Base-by-base conservation (phyloP, 805 yeast species). In the Candida tammaniensis region DNA sequence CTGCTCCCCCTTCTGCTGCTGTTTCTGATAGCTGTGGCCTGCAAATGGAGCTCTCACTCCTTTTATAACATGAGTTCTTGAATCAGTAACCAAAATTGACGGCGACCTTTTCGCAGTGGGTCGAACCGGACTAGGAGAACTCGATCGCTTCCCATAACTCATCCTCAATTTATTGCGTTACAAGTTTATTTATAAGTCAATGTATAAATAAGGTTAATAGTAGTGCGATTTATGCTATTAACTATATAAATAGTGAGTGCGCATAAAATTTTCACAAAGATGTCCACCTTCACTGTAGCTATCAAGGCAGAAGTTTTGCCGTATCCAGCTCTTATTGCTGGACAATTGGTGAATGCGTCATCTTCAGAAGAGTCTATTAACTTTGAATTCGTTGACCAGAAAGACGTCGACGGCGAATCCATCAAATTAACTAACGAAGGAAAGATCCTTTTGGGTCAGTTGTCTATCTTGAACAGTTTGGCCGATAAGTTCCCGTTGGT, bases 81-180 rank as follows among this genome's bases (percentile, higher is more conserved):
- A 78, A 61, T 89, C 98, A 0, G 98, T 91, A 24, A 89, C 98
- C 38, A 89, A 70, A 51, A 89, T 89, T 1, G 96, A 86, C 8
- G 98, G 97, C 19, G 96, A 86, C 48, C 97, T 64, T 49, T 85
- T 86, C 10, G 95, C 86, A 5, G 85, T 80, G 3, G 84, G 81
- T 20, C 39, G 17, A 18, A 33, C 24, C 2, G 27, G 17, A 20
- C 29, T 31, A 25, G 33, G 26, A 19, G 38, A 35, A 11, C 17
- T 15, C 4, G 38, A 29, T 26, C 33, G 12, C 15, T 20, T 27
- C 14, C 24, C 22, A 23, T 27, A 9, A 15, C 32, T 34, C 37
- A 34, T 34, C 12, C 5, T 4, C 14, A 14, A 19, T 27, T 14
- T 31, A n/a, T 18, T 24, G n/a, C n/a, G n/a, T n/a, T n/a, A n/a